Conservation (phyloP, 1,139 yeast genomes). For the Geotrichum histeridarum region DNA sequence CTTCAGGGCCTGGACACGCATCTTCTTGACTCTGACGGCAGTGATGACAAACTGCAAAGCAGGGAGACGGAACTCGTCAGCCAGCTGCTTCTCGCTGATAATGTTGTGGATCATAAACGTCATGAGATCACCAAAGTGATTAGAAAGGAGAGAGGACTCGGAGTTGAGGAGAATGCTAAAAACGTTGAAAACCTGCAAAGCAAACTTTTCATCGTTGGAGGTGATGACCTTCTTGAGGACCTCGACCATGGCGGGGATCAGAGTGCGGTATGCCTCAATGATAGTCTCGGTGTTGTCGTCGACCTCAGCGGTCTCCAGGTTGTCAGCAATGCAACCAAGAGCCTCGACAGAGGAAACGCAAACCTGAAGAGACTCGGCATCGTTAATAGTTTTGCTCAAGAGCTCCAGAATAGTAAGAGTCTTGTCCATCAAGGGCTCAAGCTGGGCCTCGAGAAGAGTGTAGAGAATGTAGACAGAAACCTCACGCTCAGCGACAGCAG, state of each 20-base stretch:
- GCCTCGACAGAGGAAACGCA: constrained; percentile 82
- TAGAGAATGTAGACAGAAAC: constrained; percentile 76
- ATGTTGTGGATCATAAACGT: constrained; percentile 66
- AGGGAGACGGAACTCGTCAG: constrained; percentile 76
- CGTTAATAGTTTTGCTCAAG: constrained; percentile 62
- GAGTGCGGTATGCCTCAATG: constrained; percentile 56
- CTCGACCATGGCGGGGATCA: constrained; percentile 75
- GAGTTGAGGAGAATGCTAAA: constrained; percentile 73
- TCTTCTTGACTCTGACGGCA: constrained; percentile 60
- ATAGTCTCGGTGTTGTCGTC: constrained; percentile 43
- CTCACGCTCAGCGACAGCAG: constrained; percentile 62
- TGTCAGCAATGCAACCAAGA: constrained; percentile 68
- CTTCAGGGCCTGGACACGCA: constrained; percentile 56
- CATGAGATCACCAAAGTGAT: constrained; percentile 62
- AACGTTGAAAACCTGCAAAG: constrained; percentile 75
- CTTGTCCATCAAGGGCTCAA: constrained; percentile 57
- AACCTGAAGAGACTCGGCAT: constrained; percentile 59
- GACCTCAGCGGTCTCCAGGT: constrained; percentile 47
- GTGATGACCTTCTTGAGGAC: constrained; percentile 73
- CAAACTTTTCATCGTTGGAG: constrained; percentile 65
- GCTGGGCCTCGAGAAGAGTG: constrained; percentile 67
- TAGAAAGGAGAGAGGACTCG: constrained; percentile 76
- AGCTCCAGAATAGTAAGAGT: constrained; percentile 63
- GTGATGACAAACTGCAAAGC: constrained; percentile 83
- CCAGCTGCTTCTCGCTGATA: constrained; percentile 60